Evolutionary conservation across 345 rosid species (phyloP), one percentile per base, ranked within the genome.

Genomic region (Carallia brachiata): DNA sequence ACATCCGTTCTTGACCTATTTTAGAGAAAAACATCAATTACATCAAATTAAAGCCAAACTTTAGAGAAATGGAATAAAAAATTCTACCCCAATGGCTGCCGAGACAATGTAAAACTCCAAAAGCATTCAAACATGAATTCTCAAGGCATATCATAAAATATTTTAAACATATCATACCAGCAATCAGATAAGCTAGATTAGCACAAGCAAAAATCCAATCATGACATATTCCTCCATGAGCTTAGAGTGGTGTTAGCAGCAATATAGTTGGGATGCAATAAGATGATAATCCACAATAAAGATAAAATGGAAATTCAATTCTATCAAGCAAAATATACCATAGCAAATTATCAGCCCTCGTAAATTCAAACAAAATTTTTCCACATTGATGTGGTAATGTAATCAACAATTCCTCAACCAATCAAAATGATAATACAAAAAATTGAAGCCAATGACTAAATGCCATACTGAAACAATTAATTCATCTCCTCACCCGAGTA

Each of bases 1-100:
- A 66, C 73, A 71, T 77, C 81, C 75, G 72, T 81, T 73, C 85
- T 84, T 67, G 87, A 72, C 82, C 87, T 81, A 75, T 61, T 61
- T 31, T 23, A 30, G 13, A 23, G 23, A 57, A 19, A 66, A 1
- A 7, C 5, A 63, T 62, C 36, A 60, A 58, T 12, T 7, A 72
- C 23, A 52, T 52, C 68, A 66, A 67, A 67, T 7, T 66, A 32
- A 67, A 31, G 52, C 15, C 52, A 66, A 65, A 59, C 17, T 7
- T 62, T 18, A 36, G 16, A 74, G 27, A 52, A 36, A 54, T 34
- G 50, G 28, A 66, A 61, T 7, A 16, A 40, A 28, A 40, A 55
- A 37, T 15, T 9, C 27, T 37, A 19, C 17, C 27, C 34, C 19
- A 15, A 27, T 27, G 9, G 28, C 50, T 16, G 1, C 17, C 44